Evolutionary conservation across 2,329 filamentous ascomycete genomes (phyloP).

Genomic region (Herpotrichia juniperi): DNA sequence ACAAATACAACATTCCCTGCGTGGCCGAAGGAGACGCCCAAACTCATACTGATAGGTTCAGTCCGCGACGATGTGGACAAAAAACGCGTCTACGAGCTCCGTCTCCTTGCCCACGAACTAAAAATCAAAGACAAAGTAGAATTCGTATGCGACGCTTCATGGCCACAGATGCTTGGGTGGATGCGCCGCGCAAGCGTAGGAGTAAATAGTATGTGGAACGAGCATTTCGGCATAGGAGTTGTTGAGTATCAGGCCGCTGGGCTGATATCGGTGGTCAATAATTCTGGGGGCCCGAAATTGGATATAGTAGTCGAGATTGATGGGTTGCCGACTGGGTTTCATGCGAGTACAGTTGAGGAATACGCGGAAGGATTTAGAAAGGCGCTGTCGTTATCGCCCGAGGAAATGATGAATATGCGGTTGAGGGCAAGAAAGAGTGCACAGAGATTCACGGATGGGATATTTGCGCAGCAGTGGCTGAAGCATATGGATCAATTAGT

Average conservation of each 20-base stretch:
- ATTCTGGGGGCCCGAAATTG: conserved; percentile 89
- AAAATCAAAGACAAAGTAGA: conserved; percentile 79
- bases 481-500: conserved; percentile 76
- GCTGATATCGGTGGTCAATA: conserved; percentile 88
- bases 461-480: conserved; percentile 82
- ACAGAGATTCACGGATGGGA: conserved; percentile 83
- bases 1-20: conserved; percentile 32
- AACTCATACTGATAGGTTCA: conserved; percentile 84
- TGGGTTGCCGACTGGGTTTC: conserved; percentile 82
- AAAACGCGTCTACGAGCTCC: conserved; percentile 84
- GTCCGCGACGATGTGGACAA: conserved; percentile 85
- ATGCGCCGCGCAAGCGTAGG: conserved; percentile 79
- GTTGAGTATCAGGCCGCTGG: conserved; percentile 98
- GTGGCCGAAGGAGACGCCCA: conserved; percentile 60
- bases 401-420: conserved; percentile 76
- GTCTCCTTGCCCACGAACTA: conserved; percentile 84
- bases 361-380: conserved; percentile 82
- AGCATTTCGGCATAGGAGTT: conserved; percentile 98
- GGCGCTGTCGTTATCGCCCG: conserved; percentile 69
- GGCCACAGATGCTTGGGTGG: conserved; percentile 84
- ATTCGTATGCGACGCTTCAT: conserved; percentile 89
- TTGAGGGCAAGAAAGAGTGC: conserved; percentile 77
- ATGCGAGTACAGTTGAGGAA: conserved; percentile 76
- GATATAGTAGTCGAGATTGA: conserved; percentile 89
- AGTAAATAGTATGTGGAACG: conserved; percentile 99